Base-by-base conservation (phyloP, 2,329 filamentous ascomycete species). In the Lachnum nothofagi region DNA sequence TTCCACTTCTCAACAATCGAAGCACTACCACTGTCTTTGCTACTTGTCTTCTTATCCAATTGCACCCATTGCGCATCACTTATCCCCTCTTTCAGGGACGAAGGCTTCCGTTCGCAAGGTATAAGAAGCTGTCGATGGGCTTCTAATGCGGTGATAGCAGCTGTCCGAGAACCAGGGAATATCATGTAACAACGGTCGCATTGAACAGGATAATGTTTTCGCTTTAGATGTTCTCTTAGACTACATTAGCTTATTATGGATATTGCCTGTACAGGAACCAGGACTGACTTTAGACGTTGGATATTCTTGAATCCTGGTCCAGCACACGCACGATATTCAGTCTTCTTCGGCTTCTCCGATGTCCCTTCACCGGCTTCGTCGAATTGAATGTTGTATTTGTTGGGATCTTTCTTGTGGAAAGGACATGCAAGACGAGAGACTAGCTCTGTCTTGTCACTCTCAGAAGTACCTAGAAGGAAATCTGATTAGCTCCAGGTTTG, bases 161-260 rank as follows among this genome's bases (percentile, higher is more conserved):
- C n/a, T n/a, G 48, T 24, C 14, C 48, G 43, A 25, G 44, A 34
- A 10, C 44, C 34, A 12, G 42, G 42, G 14, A 51, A 51, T 16
- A 51, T 47, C 2, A n/a, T 5, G 33, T 47, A 51, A 23, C 48
- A 51, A 4, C 48, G 38, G 33, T 51, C 48, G 24, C 48, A 51
- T 20, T 51, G 48, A 14, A 51, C 48, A 5, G 48, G 48, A 34
- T 51, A 51, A 37, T 51, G 48, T 16, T 51, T 51, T 34, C 48
- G 44, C 20, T 51, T 51, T 12, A 51, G 40, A 35, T 51, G 48
- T 34, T 51, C 48, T 38, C 48, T 51, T 16, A 5, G 23, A n/a
- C 5, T 6, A 23, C n/a, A 23, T 46, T 42, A 43, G 22, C 8
- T 31, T 10, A 23, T 31, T 22, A 19, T 20, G 3, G 7, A 38